Base-by-base conservation (phyloP, 805 yeast species). In the Zygosaccharomyces siamensis region DNA sequence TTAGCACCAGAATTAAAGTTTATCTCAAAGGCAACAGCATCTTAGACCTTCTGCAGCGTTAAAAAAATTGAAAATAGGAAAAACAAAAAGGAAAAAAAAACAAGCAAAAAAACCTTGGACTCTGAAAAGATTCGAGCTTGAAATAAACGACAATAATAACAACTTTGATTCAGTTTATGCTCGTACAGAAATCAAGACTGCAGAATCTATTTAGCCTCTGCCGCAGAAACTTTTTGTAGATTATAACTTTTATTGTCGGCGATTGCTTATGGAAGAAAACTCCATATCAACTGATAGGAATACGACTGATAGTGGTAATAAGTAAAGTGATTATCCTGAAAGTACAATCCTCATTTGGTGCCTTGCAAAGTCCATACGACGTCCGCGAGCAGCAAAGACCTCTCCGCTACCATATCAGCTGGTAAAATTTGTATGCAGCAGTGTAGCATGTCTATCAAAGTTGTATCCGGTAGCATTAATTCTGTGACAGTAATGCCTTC, bases 401-500 rank as follows among this genome's bases (percentile, higher is more conserved):
- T 52, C 3, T 47, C 18, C 1, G 56, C 26, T 3, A 64, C 51
- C 6, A 31, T 16, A 1, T 57, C 50, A 1, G 31, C 27, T 1
- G 68, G 67, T 10, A 61, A 31, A 1, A 60, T 60, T 18, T 54
- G 56, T 5, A 61, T 20, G 39, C 66, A 62, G 26, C 58, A 56
- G 10, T 32, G 37, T 10, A 64, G 26, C 58, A 64, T 63, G 26
- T 61, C 60, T 41, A 45, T 49, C 5, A 62, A 16, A 2, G 44
- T 51, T 6, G 44, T 45, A 26, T 64, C 68, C 3, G 62, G 46
- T 8, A 62, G 33, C 23, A 50, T 43, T 20, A 53, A 43, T 27
- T 58, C 67, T 8, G 66, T 52, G 3, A 56, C 47, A 1, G 46
- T 6, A 6, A 64, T 51, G 11, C 67, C 68, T 48, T 61, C 63